Conservation (phyloP, 768 basidiomycete genomes). For the Hirschioporus abietinus region DNA sequence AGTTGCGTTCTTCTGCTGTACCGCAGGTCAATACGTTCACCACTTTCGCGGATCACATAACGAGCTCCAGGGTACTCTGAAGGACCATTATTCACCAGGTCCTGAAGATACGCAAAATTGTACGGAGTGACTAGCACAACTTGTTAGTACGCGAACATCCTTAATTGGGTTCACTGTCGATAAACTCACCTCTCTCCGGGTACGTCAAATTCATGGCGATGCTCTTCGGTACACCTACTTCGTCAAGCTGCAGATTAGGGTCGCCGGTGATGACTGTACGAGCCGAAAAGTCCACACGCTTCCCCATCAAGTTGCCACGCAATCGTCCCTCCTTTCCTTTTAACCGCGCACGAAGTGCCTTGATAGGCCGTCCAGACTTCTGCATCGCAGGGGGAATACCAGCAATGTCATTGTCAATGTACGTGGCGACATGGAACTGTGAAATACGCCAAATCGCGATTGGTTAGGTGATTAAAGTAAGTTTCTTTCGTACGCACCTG, state of each 20-base stretch:
- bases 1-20: conserved; percentile 95
- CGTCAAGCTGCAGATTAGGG: conserved; percentile 92
- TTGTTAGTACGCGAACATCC: conserved; percentile 3
- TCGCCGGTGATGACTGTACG: conserved; percentile 99
- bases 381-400: conserved; percentile 97
- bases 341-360: conserved; percentile 94
- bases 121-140: conserved; percentile 79
- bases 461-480: conserved; percentile 4
- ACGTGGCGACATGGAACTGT: conserved; percentile 97
- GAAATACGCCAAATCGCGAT: conserved; percentile 2
- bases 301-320: conserved; percentile 98
- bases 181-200: conserved; percentile 80
- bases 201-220: conserved; percentile 98
- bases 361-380: conserved; percentile 95
- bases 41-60: conserved; percentile 95
- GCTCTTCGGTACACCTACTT: conserved; percentile 92
- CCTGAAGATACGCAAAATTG: conserved; percentile 91
- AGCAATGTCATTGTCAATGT: conserved; percentile 99
- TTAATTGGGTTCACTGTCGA: neutral
- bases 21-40: conserved; percentile 92
- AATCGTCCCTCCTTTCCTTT: conserved; percentile 99
- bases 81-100: conserved; percentile 92
- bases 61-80: conserved; percentile 93
- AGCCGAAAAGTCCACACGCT: conserved; percentile 98
- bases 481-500: conserved; percentile 53